These are phyloP conservation scores for Capillidium heterosporum DNA, from an alignment of 371 early-diverging fungal species.

Conservation along the genomic window DNA sequence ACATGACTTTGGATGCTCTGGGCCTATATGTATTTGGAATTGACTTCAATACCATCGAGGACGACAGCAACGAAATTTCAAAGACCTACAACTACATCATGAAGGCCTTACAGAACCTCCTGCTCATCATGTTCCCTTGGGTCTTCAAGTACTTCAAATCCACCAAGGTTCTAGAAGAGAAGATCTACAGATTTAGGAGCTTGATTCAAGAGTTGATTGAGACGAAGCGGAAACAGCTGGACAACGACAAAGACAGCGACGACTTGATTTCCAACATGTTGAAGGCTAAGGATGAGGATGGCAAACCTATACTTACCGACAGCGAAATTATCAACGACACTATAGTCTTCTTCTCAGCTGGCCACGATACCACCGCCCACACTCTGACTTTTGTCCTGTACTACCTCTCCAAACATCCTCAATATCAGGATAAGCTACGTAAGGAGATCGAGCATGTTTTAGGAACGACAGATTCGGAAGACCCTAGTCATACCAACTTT, in stretches of 20 bases:
- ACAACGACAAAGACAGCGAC: not conserved
- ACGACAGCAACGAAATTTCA: no score
- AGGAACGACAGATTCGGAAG: not conserved
- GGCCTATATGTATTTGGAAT: not conserved
- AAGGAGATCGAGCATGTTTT: not conserved
- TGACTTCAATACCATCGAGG: not conserved
- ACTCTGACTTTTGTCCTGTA: not conserved
- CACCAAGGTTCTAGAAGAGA: not conserved
- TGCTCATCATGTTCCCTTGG: not conserved
- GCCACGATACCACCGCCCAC: constrained; percentile 2
- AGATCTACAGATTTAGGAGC: not conserved
- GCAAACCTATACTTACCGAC: not conserved
- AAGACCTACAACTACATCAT: not conserved
- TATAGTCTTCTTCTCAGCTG: not conserved
- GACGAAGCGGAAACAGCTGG: not conserved
- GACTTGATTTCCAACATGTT: not conserved
- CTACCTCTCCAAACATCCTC: not conserved
- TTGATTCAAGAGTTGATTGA: not conserved
- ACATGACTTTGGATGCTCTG: not conserved
- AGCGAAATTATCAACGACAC: not conserved
- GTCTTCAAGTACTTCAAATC: not conserved
- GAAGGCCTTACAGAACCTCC: not conserved
- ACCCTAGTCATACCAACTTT: not conserved
- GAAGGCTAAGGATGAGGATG: not conserved
- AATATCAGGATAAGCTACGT: not conserved